Conservation (phyloP, 1,139 yeast species). For the Blastobotrys proliferans region DNA sequence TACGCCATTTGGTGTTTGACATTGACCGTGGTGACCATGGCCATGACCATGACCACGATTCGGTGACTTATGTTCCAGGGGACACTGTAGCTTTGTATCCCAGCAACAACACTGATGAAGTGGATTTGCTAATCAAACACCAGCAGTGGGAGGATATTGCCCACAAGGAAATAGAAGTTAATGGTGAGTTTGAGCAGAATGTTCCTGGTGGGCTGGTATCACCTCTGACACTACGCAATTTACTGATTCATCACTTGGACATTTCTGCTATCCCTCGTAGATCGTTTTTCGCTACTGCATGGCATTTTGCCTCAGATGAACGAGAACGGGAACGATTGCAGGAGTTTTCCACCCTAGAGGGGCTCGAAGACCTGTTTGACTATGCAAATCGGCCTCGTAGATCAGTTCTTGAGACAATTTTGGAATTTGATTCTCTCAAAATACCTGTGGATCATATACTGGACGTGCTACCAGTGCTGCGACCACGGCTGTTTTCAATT, state of each 20-base stretch:
- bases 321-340: constrained; percentile 70
- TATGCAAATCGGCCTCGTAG: constrained; percentile 91
- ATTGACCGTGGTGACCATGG: too few species aligned
- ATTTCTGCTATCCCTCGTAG: constrained; percentile 78
- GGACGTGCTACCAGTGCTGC: constrained; percentile 72
- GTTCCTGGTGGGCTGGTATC: constrained; percentile 56
- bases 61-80: constrained; percentile 58
- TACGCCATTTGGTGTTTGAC: constrained; percentile 57
- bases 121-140: constrained; percentile 57
- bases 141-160: constrained; percentile 75
- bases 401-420: constrained; percentile 74
- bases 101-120: constrained; percentile 58
- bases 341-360: constrained; percentile 68
- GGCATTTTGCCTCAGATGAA: constrained; percentile 65
- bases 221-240: constrained; percentile 59
- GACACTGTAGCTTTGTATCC: constrained; percentile 81
- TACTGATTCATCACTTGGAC: constrained; percentile 79
- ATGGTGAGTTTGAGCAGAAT: constrained; percentile 29
- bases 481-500: constrained; percentile 80
- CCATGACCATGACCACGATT: too few species aligned
- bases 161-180: constrained; percentile 43
- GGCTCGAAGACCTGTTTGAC: constrained; percentile 70
- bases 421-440: constrained; percentile 69
- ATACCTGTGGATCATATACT: constrained; percentile 72
- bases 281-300: constrained; percentile 59